Base-by-base conservation (phyloP, 176 grass and related monocot species). In the Pharus latifolius region DNA sequence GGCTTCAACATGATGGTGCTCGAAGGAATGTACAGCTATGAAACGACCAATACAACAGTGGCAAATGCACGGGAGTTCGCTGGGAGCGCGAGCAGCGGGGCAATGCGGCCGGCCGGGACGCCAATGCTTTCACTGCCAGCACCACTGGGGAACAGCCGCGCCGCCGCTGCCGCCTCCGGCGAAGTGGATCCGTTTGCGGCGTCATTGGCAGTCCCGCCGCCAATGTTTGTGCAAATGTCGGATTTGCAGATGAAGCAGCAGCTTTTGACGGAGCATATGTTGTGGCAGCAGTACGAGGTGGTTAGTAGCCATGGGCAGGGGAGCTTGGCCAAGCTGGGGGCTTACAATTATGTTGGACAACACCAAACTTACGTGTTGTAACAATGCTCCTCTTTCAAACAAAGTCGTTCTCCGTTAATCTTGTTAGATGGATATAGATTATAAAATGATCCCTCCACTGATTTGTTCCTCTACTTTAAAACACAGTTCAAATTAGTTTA, bases 201-300 rank as follows among this genome's bases (percentile, higher is more conserved):
- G 19, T 96, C 91, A 18, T n/a, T 83, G 52, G 24, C 23, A 20
- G 53, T 96, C 34, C 84, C 81, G 6, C 60, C 84, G 38, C 91
- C 87, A 13, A 55, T 81, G 2, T 88, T 82, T 27, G 81, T 96
- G 52, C 87, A 88, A 60, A 96, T 88, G 87, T 73, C 61, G 30
- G 87, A 96, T 5, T 71, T 91, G 77, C 74, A 80, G 64, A 73
- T 30, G 56, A 88, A 89, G 60, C 84, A 88, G 35, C 29, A 25
- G 12, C 49, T 88, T 19, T 96, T 16, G 38, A 29, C 22, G 75
- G 91, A 96, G 63, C 74, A 85, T 41, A 74, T 46, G 41, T 40
- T 72, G 6, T 88, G 91, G 91, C 59, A 74, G 47, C 87, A 75
- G 48, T 88, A 88, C 5, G 84, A 40, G 0, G 37, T 29, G 29